phyloP scores from a whole-genome alignment of 768 basidiomycete genomes.

The Amanita pallidorosea region DNA sequence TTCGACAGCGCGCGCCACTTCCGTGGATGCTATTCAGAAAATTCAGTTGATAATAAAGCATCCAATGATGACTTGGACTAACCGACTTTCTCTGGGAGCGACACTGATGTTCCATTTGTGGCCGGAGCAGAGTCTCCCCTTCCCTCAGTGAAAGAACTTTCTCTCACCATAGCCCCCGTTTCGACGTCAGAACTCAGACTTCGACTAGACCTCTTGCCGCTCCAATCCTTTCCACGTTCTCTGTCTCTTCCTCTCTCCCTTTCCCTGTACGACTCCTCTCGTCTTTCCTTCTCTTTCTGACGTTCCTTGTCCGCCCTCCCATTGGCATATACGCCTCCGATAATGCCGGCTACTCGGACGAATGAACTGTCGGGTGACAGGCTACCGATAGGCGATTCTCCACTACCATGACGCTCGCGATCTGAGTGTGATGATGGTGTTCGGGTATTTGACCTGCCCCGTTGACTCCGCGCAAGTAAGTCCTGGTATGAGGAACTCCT shows the following conservation, averaged over 20 bases:
- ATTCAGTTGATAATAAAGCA: not conserved
- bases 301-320: conserved; percentile 3
- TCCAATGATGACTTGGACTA: not conserved
- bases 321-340: conserved; percentile 4
- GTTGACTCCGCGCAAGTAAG: not conserved
- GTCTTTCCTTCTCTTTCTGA: conserved; percentile 9
- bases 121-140: not conserved
- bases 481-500: conserved; percentile 6
- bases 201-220: conserved; percentile 1
- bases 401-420: not conserved
- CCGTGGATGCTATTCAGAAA: not conserved
- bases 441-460: conserved; percentile 5
- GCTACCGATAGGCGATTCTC: conserved; percentile 5
- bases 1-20: not conserved
- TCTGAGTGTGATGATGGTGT: conserved; percentile 6
- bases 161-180: conserved; percentile 6
- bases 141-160: not conserved
- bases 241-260: conserved; percentile 6
- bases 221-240: conserved; percentile 9
- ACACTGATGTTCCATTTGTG: not conserved
- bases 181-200: conserved; percentile 6
- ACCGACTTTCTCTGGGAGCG: not conserved
- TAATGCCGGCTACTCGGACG: not conserved
- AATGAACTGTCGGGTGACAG: conserved; percentile 6
- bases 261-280: conserved; percentile 7